Evolutionary conservation across 768 basidiomycete genomes (phyloP), one percentile per base, ranked within the genome.

Genomic region (Tricholoma flavovirens): DNA sequence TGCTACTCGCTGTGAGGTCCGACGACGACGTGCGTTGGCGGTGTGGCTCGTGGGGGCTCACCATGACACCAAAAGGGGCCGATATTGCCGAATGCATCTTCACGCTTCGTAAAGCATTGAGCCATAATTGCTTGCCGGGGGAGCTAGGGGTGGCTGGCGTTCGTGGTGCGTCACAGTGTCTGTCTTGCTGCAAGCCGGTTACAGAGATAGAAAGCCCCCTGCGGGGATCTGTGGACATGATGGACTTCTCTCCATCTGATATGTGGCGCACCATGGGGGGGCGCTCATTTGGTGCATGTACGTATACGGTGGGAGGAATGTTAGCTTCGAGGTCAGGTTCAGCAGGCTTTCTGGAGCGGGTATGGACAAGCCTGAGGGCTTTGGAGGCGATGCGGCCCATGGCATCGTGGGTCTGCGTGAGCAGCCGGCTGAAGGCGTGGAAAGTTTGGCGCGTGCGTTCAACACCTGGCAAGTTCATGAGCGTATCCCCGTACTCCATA

Each of bases 121-220:
- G 68, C 79, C 78, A 80, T 9, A 77, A 70, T 46, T 75, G 65
- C 57, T 71, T 77, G 0, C 75, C 77, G 8, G 62, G 56, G 4
- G 70, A 66, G 4, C 69, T 57, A 14, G 67, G 51, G 4, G 63
- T 56, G 15, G 60, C 43, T 45, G 43, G 43, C 15, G 12, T 55
- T 54, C 14, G 56, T 30, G 17, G 52, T 45, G 11, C 4, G 5
- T 30, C 52, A 6, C 12, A 11, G 7, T 67, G 68, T 49, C 63
- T 66, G n/a, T 67, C 68, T 55, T 26, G 19, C 24, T 57, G 62
- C 17, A 56, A 60, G 43, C 35, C 51, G 30, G 51, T 56, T 35
- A 62, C 58, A 46, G 60, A 32, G 0, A 62, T 55, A 14, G 60
- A 53, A 49, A 49, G 29, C n/a, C 11, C 46, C 50, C 62, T 61